Evolutionary conservation across 495 filamentous ascomycete genomes (phyloP), one percentile per base, ranked within the genome.

Genomic region (Talaromyces stipitatus): DNA sequence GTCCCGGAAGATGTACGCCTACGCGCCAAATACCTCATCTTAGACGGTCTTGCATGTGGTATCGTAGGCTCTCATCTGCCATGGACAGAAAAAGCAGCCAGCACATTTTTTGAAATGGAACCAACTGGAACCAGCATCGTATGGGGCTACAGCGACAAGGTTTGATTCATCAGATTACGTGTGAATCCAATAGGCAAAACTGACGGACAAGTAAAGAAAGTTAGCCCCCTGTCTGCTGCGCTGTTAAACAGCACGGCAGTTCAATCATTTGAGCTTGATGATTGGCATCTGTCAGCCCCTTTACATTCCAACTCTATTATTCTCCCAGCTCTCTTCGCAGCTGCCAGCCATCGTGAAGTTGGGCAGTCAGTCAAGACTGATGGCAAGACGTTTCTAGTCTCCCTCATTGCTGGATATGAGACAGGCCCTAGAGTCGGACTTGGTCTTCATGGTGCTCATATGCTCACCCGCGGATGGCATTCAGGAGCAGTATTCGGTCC

Each of bases 1-100:
- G 29, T 60, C 23, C 62, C 56, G 2, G n/a, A n/a, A n/a, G n/a
- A n/a, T n/a, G n/a, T n/a, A n/a, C n/a, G n/a, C n/a, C n/a, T n/a
- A n/a, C n/a, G n/a, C n/a, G 69, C 69, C 3, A 77, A 78, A 59
- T 66, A 78, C 61, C 62, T 77, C 10, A 69, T 81, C 22, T 60
- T 78, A 0, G 78, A 79, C 56, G 75, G 75, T 18, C 51, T 79
- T 1, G 70, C 63, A 4, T 78, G 71, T 56, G 70, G 43, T n/a
- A 54, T 78, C 8, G 61, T 77, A 8, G n/a, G n/a, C n/a, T n/a
- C 74, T 38, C 71, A 68, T 43, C 57, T 75, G 18, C 68, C 72
- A 12, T 76, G 70, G 71, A 71, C 72, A 2, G 62, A 74, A 47
- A 66, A 65, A 18, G 74, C 70, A 2, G 59, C 66, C 29, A 56